Percentiles rank a stretch among this genome's conserved stretches.
Conservation (phyloP, 2,329 filamentous ascomycete genomes). For the Drechmeria coniospora region DNA sequence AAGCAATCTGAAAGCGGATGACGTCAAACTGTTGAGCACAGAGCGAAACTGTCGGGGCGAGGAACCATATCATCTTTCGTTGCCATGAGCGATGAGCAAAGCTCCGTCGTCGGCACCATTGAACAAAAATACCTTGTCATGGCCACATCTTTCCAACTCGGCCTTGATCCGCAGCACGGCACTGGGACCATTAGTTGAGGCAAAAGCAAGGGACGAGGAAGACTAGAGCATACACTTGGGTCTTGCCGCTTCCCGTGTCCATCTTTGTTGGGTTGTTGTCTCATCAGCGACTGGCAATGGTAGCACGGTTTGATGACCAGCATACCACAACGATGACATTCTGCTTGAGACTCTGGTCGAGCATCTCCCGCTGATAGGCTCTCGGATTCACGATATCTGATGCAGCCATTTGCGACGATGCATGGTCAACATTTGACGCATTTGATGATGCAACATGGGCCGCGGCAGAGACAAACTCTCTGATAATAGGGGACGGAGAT, state of each 20-base stretch:
- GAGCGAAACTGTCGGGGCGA: conserved; percentile 53
- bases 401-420: conserved; percentile 1
- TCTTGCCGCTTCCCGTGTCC: conserved; percentile 70
- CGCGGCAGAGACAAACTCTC: conserved; percentile 7
- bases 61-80: conserved; percentile 49
- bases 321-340: conserved; percentile 60
- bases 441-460: conserved; percentile 2
- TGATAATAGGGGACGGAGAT: conserved; percentile 4
- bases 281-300: too few relatives aligned
- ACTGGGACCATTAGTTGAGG: conserved; percentile 22
- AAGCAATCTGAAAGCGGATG: conserved; percentile 43
- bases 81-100: not conserved
- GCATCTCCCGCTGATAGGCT: conserved; percentile 64
- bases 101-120: not conserved
- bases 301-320: too few relatives aligned
- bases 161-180: conserved; percentile 51
- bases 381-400: conserved; percentile 27
- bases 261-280: conserved; percentile 33
- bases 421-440: conserved; percentile 2
- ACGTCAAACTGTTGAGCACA: conserved; percentile 50
- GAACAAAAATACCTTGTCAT: conserved; percentile 33
- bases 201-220: not conserved
- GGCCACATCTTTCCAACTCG: conserved; percentile 40
- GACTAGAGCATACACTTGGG: conserved; percentile 45
- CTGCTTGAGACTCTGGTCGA: conserved; percentile 47